phyloP scores from a whole-genome alignment of 2,329 filamentous ascomycete species.

The Aureobasidium sp. region DNA sequence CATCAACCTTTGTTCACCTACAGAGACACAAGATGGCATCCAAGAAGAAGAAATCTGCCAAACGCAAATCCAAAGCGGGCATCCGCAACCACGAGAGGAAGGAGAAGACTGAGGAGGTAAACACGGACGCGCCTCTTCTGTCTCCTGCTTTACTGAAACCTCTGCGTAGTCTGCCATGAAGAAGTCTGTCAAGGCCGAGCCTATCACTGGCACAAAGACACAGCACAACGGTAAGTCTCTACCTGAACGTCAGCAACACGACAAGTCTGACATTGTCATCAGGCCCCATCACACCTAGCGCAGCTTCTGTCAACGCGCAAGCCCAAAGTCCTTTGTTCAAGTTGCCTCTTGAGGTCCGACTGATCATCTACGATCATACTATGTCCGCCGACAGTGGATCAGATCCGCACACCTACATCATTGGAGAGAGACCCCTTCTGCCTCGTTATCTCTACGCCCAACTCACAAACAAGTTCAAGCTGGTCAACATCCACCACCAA shows the following conservation, averaged over 20 bases:
- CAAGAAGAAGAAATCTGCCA: not conserved
- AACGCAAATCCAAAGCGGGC: not conserved
- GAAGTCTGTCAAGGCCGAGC: not conserved
- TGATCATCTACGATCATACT: not conserved
- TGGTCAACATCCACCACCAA: not conserved
- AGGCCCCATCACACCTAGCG: not conserved
- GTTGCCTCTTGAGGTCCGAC: not conserved
- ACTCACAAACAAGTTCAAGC: not conserved
- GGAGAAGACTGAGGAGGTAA: not conserved
- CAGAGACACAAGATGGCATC: not conserved
- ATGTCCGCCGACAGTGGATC: no score
- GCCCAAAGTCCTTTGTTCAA: not conserved
- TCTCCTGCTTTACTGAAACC: not conserved
- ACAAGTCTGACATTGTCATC: not conserved
- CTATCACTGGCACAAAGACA: not conserved
- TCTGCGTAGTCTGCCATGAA: rapidly evolving
- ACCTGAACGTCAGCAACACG: not conserved
- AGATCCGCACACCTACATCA: not conserved
- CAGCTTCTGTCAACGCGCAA: not conserved
- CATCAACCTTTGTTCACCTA: not conserved
- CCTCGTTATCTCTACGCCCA: not conserved
- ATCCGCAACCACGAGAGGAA: not conserved
- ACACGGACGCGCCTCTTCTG: no score
- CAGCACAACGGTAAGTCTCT: not conserved
- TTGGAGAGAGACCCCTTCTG: not conserved